Conservation (phyloP, 179 eudicot genomes). For the Vitellaria paradoxa region DNA sequence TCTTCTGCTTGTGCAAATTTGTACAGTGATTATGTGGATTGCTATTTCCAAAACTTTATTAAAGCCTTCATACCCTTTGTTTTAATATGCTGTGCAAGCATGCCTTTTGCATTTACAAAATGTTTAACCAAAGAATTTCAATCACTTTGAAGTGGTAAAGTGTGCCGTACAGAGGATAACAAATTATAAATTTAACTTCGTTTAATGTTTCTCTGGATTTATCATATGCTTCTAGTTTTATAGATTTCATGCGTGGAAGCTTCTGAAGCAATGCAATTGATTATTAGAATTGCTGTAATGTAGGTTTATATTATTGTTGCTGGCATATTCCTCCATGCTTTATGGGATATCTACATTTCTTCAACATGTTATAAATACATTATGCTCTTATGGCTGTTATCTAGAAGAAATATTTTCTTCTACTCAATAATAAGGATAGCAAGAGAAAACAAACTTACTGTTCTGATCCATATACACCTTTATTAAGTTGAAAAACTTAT, state of each 20-base stretch:
- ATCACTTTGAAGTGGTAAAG: neutral
- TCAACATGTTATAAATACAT: too few relatives aligned
- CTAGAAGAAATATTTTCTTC: neutral
- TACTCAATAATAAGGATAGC: neutral
- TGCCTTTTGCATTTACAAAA: neutral
- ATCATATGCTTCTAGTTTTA: neutral
- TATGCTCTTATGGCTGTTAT: too few relatives aligned
- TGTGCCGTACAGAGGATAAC: neutral
- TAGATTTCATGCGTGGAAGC: neutral
- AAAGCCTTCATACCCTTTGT: too few relatives aligned
- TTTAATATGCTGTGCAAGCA: too few relatives aligned
- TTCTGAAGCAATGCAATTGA: neutral
- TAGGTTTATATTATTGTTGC: neutral
- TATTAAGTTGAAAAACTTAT: too few relatives aligned
- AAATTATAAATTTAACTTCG: neutral
- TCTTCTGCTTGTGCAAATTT: neutral
- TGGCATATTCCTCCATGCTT: neutral
- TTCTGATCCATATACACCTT: neutral
- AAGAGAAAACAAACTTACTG: neutral
- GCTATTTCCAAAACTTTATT: too few relatives aligned
- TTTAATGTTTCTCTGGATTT: neutral
- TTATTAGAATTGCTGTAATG: neutral
- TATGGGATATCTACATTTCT: neutral
- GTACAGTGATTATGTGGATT: too few relatives aligned
- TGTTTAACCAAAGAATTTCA: neutral